Conservation (phyloP, 495 filamentous ascomycete species). For the Xeromyces bisporus region DNA sequence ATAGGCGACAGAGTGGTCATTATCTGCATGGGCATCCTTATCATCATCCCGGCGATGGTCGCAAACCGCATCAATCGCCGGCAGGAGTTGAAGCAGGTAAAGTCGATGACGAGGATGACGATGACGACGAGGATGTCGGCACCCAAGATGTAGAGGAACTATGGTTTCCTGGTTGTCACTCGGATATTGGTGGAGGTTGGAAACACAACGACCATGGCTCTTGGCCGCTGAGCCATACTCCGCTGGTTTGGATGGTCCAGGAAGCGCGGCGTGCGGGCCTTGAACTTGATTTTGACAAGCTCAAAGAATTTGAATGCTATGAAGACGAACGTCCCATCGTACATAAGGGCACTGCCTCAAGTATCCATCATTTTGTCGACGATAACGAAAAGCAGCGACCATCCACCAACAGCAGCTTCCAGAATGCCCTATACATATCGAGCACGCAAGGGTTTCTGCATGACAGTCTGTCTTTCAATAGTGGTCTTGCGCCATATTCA, state of each 20-base stretch:
- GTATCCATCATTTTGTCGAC: background rate
- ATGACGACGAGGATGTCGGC: slow-evolving; percentile 43
- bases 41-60: slow-evolving; percentile 2
- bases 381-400: slow-evolving; percentile 16
- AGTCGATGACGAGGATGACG: slow-evolving; percentile 16
- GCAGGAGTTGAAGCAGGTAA: slow-evolving; percentile 7
- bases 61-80: slow-evolving; percentile 6
- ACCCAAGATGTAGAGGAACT: slow-evolving; percentile 64
- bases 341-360: slow-evolving; percentile 11
- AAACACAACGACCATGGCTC: slow-evolving; percentile 37
- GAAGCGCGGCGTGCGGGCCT: slow-evolving; percentile 63
- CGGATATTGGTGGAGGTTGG: slow-evolving; percentile 78
- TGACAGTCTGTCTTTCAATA: slow-evolving; percentile 53
- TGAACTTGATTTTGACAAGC: slow-evolving; percentile 48
- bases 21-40: slow-evolving; percentile 14
- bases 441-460: slow-evolving; percentile 50
- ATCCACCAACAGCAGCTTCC: slow-evolving; percentile 27
- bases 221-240: slow-evolving; percentile 51
- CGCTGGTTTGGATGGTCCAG: slow-evolving; percentile 70
- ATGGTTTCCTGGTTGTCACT: slow-evolving; percentile 74
- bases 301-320: slow-evolving; percentile 48
- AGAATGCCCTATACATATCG: slow-evolving; percentile 37
- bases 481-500: slow-evolving; percentile 38
- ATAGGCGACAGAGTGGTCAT: slow-evolving; percentile 18
- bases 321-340: slow-evolving; percentile 31